Evolutionary conservation across 352 stramenopile genomes (phyloP).

Genomic region (Blastocystis sp.): DNA sequence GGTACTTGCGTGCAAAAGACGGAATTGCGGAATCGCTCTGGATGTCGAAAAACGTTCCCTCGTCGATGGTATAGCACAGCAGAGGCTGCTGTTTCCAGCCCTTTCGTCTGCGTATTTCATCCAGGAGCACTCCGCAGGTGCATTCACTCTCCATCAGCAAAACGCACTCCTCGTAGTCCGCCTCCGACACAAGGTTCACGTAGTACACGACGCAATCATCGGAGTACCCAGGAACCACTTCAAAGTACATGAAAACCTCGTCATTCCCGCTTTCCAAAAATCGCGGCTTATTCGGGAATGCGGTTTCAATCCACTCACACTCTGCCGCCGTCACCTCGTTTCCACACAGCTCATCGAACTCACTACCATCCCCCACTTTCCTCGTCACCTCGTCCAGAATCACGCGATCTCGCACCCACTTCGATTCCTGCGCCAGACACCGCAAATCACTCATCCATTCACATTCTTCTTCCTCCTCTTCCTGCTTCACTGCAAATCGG

Average conservation of each 20-base stretch:
- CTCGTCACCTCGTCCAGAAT: neutral
- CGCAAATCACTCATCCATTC: conserved; percentile 24
- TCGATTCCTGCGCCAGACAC: neutral
- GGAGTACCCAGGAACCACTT: conserved; percentile 8
- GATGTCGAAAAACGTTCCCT: neutral
- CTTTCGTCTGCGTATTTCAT: neutral
- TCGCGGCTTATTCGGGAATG: neutral
- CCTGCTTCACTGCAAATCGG: neutral
- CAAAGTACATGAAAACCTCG: conserved; percentile 35
- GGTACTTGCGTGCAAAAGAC: neutral
- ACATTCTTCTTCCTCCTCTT: neutral
- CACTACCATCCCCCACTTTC: neutral
- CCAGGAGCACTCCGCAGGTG: conserved; percentile 7
- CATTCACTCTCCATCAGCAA: conserved; percentile 22
- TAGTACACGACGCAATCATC: conserved; percentile 1
- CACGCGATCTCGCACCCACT: conserved; percentile 8
- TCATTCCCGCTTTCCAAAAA: neutral
- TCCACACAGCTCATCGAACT: conserved; percentile 6
- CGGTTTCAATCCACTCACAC: neutral
- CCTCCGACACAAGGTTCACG: conserved; percentile 44
- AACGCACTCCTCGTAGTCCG: conserved; percentile 15
- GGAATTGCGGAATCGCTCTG: neutral
- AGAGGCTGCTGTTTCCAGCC: neutral
- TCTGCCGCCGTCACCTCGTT: conserved; percentile 13
- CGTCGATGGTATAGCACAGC: conserved; percentile 16